Base-by-base conservation (phyloP, 192 early-diverging fungal genomes). In the Coemansia sp. region DNA sequence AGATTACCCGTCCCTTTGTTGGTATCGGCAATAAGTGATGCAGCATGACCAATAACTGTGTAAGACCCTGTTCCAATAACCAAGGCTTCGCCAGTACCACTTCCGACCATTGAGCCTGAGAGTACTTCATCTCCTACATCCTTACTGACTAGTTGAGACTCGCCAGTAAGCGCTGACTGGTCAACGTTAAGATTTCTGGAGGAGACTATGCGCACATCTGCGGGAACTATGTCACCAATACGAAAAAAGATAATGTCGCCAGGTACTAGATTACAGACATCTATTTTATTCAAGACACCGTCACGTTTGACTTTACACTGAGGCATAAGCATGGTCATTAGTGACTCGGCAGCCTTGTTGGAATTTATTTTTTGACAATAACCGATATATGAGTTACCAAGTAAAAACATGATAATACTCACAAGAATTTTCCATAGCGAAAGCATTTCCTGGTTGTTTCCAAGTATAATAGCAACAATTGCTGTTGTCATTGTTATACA, bases 271-370 rank as follows among this genome's bases (percentile, higher is more conserved):
- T 79, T 70, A 31, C 84, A 72, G 19, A 93, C 85, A 62, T 94
- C 90, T 73, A 94, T 86, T 10, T 87, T 88, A 19, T 84, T 83
- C 86, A 91, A 91, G 63, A 86, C 76, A 74, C 90, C 89, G 78
- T 94, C 86, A 74, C 94, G 89, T 87, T 89, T 93, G 66, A 90
- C 92, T 76, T 90, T 91, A 72, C 88, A 89, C 84, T 93, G 89
- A 29, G 92, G 90, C 19, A 93, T 92, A 9, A 95, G 85, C 14
- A 92, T 92, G n/a, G 89, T 91, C 87, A 94, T 96, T 63, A 96
- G 84, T 20, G 93, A 93, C 78, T 97, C 92, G 75, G 95, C 87
- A 42, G 95, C 91, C 71, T 89, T 90, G 71, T 93, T 92, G 50
- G 95, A 93, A 46, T 91, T 88, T 66, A 89, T 88, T 76, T 96